These are phyloP conservation scores for Yamadazyma trypodendri DNA, from an alignment of 1,139 yeast genomes.

Conservation along the genomic window DNA sequence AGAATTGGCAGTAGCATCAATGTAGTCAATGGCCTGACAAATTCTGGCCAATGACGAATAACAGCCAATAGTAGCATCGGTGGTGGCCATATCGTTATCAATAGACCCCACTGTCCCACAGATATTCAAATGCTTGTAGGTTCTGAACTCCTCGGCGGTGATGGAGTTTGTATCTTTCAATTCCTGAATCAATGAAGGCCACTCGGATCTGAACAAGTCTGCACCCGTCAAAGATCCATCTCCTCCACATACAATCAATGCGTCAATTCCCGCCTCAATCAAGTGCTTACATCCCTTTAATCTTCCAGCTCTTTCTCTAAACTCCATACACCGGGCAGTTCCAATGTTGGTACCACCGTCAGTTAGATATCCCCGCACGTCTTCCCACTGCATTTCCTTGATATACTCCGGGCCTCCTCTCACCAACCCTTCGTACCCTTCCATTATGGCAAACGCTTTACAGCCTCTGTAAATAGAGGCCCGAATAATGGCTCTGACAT, in stretches of 20 bases:
- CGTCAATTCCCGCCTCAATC: conserved; percentile 88
- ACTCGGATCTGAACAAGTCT: conserved; percentile 85
- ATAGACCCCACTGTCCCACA: conserved; percentile 96
- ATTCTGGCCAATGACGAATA: conserved; percentile 91
- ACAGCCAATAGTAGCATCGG: conserved; percentile 97
- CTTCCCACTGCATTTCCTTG: conserved; percentile 86
- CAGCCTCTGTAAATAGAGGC: conserved; percentile 88
- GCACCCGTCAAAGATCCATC: conserved; percentile 99
- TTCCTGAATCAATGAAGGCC: conserved; percentile 85
- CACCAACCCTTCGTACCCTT: conserved; percentile 93
- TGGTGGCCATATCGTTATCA: conserved; percentile 95
- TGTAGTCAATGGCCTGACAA: conserved; percentile 89
- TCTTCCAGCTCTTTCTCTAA: conserved; percentile 83
- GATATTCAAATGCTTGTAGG: conserved; percentile 74
- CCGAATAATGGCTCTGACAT: conserved; percentile 90
- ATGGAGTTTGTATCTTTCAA: conserved; percentile 55
- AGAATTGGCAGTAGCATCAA: conserved; percentile 95
- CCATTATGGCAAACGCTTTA: conserved; percentile 90
- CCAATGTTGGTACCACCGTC: conserved; percentile 96
- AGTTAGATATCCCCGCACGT: conserved; percentile 87
- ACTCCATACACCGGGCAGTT: conserved; percentile 88
- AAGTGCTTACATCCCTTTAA: conserved; percentile 78
- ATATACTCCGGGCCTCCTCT: conserved; percentile 67
- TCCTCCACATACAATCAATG: conserved; percentile 97
- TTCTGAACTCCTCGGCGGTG: conserved; percentile 53